Percentiles rank a stretch among this genome's conserved stretches.
Evolutionary conservation across 1,284 basidiomycete species (phyloP).

Genomic region (Cystobasidium sp.): DNA sequence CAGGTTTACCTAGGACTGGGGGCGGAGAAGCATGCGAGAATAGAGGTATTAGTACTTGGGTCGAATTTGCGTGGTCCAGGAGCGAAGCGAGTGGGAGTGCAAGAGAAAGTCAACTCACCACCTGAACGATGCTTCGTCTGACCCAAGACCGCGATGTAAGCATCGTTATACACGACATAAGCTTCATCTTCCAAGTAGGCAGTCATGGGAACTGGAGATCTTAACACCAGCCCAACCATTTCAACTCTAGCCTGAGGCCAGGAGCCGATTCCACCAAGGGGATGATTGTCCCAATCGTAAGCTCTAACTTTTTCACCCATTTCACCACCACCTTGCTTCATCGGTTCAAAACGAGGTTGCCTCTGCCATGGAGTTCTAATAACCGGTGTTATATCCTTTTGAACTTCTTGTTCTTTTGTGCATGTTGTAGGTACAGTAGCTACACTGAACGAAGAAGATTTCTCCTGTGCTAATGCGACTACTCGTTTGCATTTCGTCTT

Average conservation of each 20-base stretch:
- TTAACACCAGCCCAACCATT: constrained; percentile 26
- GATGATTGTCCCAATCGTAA: constrained; percentile 35
- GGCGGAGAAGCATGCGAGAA: too few relatives aligned
- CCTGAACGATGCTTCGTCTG: constrained; percentile 32
- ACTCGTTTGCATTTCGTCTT: constrained; percentile 12
- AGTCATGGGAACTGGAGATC: constrained; percentile 33
- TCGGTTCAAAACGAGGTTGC: constrained; percentile 22
- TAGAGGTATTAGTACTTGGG: too few relatives aligned
- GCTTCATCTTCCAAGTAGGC: constrained; percentile 33
- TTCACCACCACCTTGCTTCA: constrained; percentile 24
- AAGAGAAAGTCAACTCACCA: too few relatives aligned
- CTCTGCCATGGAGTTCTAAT: constrained; percentile 20
- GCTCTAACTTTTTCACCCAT: constrained; percentile 32
- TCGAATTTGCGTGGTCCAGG: too few relatives aligned
- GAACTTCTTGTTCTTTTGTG: constrained; percentile 2
- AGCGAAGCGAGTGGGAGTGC: too few relatives aligned
- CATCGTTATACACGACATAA: constrained; percentile 45
- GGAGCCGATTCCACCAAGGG: constrained; percentile 19
- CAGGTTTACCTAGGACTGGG: constrained; percentile 27
- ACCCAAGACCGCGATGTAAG: constrained; percentile 19
- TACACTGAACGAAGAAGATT: too few relatives aligned
- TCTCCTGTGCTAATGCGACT: constrained; percentile 32
- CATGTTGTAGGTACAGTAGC: constrained; percentile 12
- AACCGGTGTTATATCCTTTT: background rate
- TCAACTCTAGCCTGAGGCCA: constrained; percentile 41